A percentile compares a stretch with the other conserved stretches of the same genome.
Evolutionary conservation across 176 grass and related monocot species (phyloP).

Genomic region (Ensete glaucum): DNA sequence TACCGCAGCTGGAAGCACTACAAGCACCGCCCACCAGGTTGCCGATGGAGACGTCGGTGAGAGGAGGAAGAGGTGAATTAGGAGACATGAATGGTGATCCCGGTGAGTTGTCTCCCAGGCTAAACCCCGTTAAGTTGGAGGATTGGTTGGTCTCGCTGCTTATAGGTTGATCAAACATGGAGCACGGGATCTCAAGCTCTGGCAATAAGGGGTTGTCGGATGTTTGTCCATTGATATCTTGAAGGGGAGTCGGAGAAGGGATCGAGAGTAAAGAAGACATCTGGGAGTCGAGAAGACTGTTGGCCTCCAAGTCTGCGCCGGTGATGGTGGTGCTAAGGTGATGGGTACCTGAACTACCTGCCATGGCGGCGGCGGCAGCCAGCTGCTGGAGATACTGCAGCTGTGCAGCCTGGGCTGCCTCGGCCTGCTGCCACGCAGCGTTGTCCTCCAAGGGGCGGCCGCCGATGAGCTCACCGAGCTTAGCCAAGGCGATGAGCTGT

Average conservation of each 20-base stretch:
- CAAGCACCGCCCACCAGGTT: conserved; percentile 27
- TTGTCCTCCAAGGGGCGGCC: neutral
- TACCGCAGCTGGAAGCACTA: conserved; percentile 32
- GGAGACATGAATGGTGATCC: conserved; percentile 18
- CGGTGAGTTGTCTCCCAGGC: conserved; percentile 9
- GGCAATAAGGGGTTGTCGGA: conserved; percentile 4
- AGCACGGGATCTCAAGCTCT: conserved; percentile 26
- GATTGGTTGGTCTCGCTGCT: conserved; percentile 32
- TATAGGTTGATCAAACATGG: conserved; percentile 25
- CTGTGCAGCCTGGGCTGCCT: neutral
- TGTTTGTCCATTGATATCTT: conserved; percentile 10
- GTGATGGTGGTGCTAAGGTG: conserved; percentile 16
- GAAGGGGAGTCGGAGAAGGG: neutral
- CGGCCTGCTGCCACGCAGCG: neutral
- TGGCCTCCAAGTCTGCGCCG: conserved; percentile 6
- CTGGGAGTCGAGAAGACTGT: conserved; percentile 20
- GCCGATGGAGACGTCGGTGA: conserved; percentile 38
- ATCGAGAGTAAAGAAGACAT: conserved; percentile 7
- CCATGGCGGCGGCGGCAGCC: conserved; percentile 44
- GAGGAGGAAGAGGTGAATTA: conserved; percentile 40
- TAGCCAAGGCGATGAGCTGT: neutral
- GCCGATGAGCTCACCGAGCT: neutral
- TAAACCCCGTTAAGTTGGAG: conserved; percentile 7
- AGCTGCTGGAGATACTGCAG: conserved; percentile 74
- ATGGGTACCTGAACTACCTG: conserved; percentile 15